Evolutionary conservation across 306 rosid species (phyloP).

Genomic region (Malus orientalis): DNA sequence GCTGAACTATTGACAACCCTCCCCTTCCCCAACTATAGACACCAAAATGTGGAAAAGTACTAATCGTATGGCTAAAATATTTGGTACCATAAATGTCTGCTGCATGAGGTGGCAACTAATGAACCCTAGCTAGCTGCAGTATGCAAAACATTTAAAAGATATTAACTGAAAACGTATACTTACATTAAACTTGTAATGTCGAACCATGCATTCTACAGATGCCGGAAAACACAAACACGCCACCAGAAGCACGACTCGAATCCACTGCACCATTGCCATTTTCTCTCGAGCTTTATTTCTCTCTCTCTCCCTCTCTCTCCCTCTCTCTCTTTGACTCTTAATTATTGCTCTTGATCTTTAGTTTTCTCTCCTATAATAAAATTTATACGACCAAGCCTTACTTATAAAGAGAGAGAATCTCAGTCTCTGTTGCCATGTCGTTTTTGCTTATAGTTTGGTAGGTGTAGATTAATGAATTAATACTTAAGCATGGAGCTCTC

Average conservation of each 20-base stretch:
- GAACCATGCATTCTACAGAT: constrained; percentile 33
- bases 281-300: neutral
- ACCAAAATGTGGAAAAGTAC: neutral
- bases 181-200: constrained; percentile 48
- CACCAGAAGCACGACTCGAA: constrained; percentile 9
- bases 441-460: constrained; percentile 31
- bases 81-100: too few relatives aligned
- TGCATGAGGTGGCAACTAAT: neutral
- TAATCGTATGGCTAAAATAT: neutral
- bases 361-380: neutral
- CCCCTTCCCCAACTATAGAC: neutral
- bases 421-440: constrained; percentile 36
- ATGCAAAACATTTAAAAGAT: neutral
- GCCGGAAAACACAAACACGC: constrained; percentile 21
- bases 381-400: neutral
- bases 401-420: constrained; percentile 10
- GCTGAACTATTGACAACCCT: neutral
- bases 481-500: constrained; percentile 25
- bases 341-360: neutral
- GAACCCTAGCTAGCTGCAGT: neutral
- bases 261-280: constrained; percentile 3
- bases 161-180: neutral
- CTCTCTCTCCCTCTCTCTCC: neutral
- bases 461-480: constrained; percentile 4
- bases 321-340: neutral